A percentile compares a stretch with the other conserved stretches of the same genome.
These are phyloP conservation scores for Vanderwaltozyma polyspora DNA, from an alignment of 805 yeast genomes.

Conservation along the genomic window DNA sequence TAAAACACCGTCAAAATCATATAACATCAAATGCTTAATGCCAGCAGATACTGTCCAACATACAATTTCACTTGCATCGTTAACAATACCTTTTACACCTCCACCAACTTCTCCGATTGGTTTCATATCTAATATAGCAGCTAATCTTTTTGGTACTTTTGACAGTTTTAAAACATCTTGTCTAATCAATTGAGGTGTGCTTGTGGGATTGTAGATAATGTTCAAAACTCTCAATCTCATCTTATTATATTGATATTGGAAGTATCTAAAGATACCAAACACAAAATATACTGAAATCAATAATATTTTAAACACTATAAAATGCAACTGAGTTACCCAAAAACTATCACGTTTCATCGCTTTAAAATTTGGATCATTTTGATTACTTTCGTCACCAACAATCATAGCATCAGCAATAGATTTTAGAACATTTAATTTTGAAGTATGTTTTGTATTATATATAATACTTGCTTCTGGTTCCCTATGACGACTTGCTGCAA, in stretches of 20 bases:
- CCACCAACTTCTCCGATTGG: slow-evolving; percentile 80
- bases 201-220: slow-evolving; percentile 55
- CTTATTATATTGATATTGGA: slow-evolving; percentile 41
- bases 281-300: slow-evolving; percentile 43
- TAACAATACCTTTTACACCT: slow-evolving; percentile 71
- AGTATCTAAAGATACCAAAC: slow-evolving; percentile 44
- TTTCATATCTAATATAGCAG: slow-evolving; percentile 63
- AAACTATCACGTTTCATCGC: neutral
- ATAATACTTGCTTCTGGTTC: slow-evolving; percentile 15
- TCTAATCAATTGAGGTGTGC: slow-evolving; percentile 76
- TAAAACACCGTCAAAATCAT: slow-evolving; percentile 67
- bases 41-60: slow-evolving; percentile 94
- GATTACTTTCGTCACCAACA: slow-evolving; percentile 3
- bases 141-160: slow-evolving; percentile 69
- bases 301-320: slow-evolving; percentile 34
- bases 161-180: slow-evolving; percentile 63
- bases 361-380: no score
- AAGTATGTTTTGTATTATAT: slow-evolving; percentile 6
- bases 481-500: neutral
- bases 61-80: slow-evolving; percentile 62
- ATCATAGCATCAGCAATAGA: slow-evolving; percentile 13
- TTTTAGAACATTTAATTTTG: slow-evolving; percentile 11
- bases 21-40: slow-evolving; percentile 55
- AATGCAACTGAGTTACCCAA: slow-evolving; percentile 7
- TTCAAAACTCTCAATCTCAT: slow-evolving; percentile 46